Percentiles rank a stretch among this genome's conserved stretches.
Conservation (phyloP, 2,329 filamentous ascomycete species). For the Rutstroemia sp. region DNA sequence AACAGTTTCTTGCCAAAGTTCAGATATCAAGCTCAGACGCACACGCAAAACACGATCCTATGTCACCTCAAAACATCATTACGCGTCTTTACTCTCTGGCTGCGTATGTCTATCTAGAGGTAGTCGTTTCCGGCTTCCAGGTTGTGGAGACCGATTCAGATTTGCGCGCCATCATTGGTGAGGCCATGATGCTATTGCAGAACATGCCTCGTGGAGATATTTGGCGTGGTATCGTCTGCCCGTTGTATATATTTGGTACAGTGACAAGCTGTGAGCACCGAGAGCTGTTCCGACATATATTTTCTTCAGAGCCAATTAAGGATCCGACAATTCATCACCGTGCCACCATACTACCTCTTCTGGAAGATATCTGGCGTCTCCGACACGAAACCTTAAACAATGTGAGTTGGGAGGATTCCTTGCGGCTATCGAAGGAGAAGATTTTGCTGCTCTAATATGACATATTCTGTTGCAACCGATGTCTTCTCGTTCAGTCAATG, state of each 20-base stretch:
- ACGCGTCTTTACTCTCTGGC: slow-evolving; percentile 21
- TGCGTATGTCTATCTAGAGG: slow-evolving; percentile 23
- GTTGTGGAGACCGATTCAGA: slow-evolving; percentile 3
- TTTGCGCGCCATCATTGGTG: slow-evolving; percentile 13
- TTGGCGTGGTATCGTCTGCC: slow-evolving; percentile 18
- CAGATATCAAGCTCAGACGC: slow-evolving; percentile 10
- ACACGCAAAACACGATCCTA: background rate
- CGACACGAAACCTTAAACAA: slow-evolving; percentile 7
- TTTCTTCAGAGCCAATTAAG: slow-evolving; percentile 20
- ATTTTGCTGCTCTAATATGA: slow-evolving; percentile 1
- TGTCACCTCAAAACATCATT: slow-evolving; percentile 8
- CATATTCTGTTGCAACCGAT: background rate
- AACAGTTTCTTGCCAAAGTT: slow-evolving; percentile 14
- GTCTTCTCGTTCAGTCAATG: too few relatives aligned
- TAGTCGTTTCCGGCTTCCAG: slow-evolving; percentile 20
- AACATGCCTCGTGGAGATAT: slow-evolving; percentile 12
- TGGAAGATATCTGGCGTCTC: slow-evolving; percentile 23
- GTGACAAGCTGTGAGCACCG: slow-evolving; percentile 19
- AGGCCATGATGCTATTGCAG: slow-evolving; percentile 19
- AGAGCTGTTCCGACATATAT: slow-evolving; percentile 19
- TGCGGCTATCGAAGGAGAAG: background rate
- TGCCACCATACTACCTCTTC: slow-evolving; percentile 19
- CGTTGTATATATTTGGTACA: slow-evolving; percentile 23
- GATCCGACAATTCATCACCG: slow-evolving; percentile 24
- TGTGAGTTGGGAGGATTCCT: slow-evolving; percentile 1